Base-by-base conservation (phyloP, 345 rosid species). In the Syzygium jambos region DNA sequence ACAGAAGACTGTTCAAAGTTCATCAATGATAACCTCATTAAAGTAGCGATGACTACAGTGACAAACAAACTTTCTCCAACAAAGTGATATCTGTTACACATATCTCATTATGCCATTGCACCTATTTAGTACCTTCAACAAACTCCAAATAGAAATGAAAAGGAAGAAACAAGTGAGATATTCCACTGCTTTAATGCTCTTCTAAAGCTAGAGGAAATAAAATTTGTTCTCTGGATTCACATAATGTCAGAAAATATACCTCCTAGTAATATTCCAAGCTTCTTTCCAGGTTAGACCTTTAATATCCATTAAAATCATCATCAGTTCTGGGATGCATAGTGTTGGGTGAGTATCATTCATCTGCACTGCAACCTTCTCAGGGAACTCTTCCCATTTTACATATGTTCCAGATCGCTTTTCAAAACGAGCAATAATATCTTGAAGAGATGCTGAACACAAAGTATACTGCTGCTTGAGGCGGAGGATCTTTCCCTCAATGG, bases 291-390 rank as follows among this genome's bases (percentile, higher is more conserved):
- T 89, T 90, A 92, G 89, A 86, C 92, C 92, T 88, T 93, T 92
- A 38, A 90, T 78, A 88, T 93, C 94, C 83, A 91, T 88, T 77
- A 91, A 30, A 46, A 93, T 92, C 85, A 94, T 92, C 85, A 93
- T 90, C 68, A 93, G 90, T 85, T 92, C 93, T 2, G 91, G 94
- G 46, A 92, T 91, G 89, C 93, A 92, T n/a, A 92, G 91, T 55
- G 93, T 92, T 54, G 94, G 95, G 88, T 90, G 93, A 88, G 95
- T 92, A 85, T 92, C 95, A 85, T 93, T 92, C 95, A 93, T 91
- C 88, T 92, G 94, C 43, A 93, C 93, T 12, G 92, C 93, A 85
- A 92, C 92, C 59, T 91, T 93, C 59, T 91, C 92, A 17, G 93
- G 93, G 87, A 92, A 89, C 19, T 16, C 88, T 85, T 92, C 89